Conservation (phyloP, 257 asterid genomes). For the Linderniella brevidens region DNA sequence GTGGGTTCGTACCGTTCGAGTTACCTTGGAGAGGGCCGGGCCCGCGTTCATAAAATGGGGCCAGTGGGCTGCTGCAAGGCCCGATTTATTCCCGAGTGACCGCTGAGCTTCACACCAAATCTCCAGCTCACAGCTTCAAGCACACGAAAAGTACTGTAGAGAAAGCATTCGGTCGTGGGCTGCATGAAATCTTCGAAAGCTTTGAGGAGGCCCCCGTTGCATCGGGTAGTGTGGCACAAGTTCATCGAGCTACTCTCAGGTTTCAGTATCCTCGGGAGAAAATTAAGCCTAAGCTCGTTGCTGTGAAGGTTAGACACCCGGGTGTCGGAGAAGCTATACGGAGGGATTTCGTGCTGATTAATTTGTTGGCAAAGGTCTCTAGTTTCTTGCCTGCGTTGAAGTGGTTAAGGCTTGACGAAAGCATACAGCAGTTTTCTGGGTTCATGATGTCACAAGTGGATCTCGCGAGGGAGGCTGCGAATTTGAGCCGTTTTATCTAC, state of each 20-base stretch:
- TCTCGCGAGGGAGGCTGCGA: conserved; percentile 85
- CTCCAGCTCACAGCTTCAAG: conserved; percentile 84
- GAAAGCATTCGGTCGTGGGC: conserved; percentile 57
- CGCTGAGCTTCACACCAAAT: conserved; percentile 79
- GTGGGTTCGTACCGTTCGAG: conserved; percentile 79
- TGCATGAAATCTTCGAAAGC: conserved; percentile 54
- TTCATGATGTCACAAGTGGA: conserved; percentile 93
- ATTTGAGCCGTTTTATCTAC: conserved; percentile 75
- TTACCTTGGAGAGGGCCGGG: conserved; percentile 80
- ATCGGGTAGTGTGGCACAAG: conserved; percentile 87
- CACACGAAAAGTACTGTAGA: conserved; percentile 60
- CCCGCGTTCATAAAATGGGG: conserved; percentile 99
- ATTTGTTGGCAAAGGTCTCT: conserved; percentile 47
- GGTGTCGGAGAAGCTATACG: conserved; percentile 81
- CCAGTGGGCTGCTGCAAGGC: conserved; percentile 99
- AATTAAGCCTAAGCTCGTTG: conserved; percentile 55
- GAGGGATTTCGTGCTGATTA: conserved; percentile 69
- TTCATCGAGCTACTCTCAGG: conserved; percentile 61
- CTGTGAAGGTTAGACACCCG: conserved; percentile 86
- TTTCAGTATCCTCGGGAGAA: conserved; percentile 36
- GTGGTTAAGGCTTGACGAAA: conserved; percentile 88
- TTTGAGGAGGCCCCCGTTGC: conserved; percentile 83
- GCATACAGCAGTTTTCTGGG: conserved; percentile 70
- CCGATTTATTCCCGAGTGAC: conserved; percentile 82
- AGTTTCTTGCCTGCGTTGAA: conserved; percentile 46